phyloP scores from a whole-genome alignment of 2,329 filamentous ascomycete species.

The Knufia fluminis region DNA sequence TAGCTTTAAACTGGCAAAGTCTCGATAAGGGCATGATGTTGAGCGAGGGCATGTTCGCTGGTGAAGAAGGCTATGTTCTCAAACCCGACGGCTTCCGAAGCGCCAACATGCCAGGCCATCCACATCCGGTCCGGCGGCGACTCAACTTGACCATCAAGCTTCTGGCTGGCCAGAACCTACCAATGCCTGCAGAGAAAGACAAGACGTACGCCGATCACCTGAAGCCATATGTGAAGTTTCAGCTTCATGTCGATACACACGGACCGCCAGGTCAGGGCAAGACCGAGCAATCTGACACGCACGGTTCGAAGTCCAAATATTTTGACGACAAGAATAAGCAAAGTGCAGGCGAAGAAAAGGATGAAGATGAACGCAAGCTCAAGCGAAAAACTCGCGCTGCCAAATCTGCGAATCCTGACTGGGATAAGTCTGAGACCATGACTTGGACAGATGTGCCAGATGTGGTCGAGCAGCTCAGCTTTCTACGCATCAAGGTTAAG shows the following conservation, averaged over 20 bases:
- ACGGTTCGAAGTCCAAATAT: constrained; percentile 29
- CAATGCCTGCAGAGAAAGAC: constrained; percentile 49
- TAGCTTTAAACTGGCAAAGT: constrained; percentile 88
- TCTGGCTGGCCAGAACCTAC: constrained; percentile 67
- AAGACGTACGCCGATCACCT: constrained; percentile 40
- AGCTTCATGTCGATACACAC: constrained; percentile 69
- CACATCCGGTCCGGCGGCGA: constrained; percentile 28
- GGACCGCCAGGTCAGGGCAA: constrained; percentile 31
- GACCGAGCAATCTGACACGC: constrained; percentile 33
- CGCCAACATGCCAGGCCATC: constrained; percentile 13
- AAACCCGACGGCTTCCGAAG: constrained; percentile 69
- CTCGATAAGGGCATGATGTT: constrained; percentile 92
- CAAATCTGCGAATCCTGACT: constrained; percentile 56
- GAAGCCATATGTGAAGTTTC: constrained; percentile 66
- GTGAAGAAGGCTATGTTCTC: constrained; percentile 71
- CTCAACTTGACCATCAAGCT: constrained; percentile 64
- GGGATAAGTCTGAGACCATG: constrained; percentile 47
- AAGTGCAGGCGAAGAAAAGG: constrained; percentile 34
- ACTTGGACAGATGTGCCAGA: constrained; percentile 47
- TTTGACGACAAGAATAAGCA: neutral
- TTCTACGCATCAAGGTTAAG: constrained; percentile 73
- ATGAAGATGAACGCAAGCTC: constrained; percentile 37
- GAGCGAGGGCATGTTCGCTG: constrained; percentile 84
- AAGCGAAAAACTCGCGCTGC: constrained; percentile 50
- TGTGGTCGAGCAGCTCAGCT: constrained; percentile 61